A percentile compares a stretch with the other conserved stretches of the same genome.
phyloP scores from a whole-genome alignment of 306 rosid species.

The Prunus mongolica region DNA sequence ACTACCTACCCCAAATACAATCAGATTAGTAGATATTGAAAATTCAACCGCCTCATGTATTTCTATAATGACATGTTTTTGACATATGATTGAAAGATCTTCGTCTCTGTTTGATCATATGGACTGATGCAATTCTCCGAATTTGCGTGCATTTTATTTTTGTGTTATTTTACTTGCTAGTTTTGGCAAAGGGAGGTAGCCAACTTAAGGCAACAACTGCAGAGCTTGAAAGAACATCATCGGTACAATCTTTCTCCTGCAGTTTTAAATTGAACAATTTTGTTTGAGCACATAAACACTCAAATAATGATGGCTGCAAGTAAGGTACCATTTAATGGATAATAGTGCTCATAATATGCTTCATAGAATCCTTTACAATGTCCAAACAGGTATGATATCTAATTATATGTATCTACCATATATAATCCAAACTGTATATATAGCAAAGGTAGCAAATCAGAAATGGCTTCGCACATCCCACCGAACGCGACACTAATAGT shows the following conservation, averaged over 20 bases:
- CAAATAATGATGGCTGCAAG: neutral
- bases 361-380: neutral
- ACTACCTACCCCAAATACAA: no score
- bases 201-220: constrained; percentile 69
- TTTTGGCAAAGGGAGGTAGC: constrained; percentile 81
- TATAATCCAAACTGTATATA: no score
- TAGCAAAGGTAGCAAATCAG: no score
- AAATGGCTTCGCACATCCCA: no score
- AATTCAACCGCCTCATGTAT: neutral
- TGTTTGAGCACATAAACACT: neutral
- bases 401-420: neutral
- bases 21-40: no score
- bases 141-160: neutral
- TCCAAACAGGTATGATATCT: neutral
- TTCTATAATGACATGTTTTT: neutral
- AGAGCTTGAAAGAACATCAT: constrained; percentile 62
- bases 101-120: neutral
- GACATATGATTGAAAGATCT: neutral
- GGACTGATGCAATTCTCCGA: neutral
- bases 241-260: constrained; percentile 42
- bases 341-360: neutral
- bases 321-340: neutral
- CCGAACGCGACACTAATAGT: no score
- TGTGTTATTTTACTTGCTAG: constrained; percentile 35
- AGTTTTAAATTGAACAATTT: neutral